Percentiles rank a stretch among this genome's conserved stretches.
phyloP scores from a whole-genome alignment of 495 filamentous ascomycete species.

The Letharia columbiana region DNA sequence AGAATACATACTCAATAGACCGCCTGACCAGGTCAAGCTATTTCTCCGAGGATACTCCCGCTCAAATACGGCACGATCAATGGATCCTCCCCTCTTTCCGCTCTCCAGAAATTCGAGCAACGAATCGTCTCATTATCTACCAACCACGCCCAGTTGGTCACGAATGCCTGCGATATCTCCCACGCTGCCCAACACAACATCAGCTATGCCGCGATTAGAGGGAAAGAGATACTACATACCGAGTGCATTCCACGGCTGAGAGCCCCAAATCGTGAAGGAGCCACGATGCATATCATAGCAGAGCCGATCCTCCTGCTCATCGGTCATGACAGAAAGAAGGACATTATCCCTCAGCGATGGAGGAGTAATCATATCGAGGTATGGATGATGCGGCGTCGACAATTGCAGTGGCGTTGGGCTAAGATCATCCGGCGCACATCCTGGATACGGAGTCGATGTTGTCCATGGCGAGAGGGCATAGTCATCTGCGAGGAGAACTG shows the following conservation, averaged over 20 bases:
- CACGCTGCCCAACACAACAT: slow-evolving; percentile 7
- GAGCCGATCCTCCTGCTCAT: slow-evolving; percentile 22
- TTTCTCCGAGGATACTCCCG: not conserved
- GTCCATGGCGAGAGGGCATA: slow-evolving; percentile 21
- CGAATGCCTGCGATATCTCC: slow-evolving; percentile 19
- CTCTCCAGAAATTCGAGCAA: slow-evolving; percentile 21
- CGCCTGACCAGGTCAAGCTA: not conserved
- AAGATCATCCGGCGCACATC: slow-evolving; percentile 25
- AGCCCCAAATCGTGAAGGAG: slow-evolving; percentile 18
- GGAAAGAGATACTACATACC: slow-evolving; percentile 1
- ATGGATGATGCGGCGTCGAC: slow-evolving; percentile 34
- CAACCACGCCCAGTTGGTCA: slow-evolving; percentile 17
- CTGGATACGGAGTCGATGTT: slow-evolving; percentile 14
- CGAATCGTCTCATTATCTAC: slow-evolving; percentile 11
- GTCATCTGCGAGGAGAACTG: slow-evolving; percentile 4
- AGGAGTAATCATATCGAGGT: slow-evolving; percentile 35
- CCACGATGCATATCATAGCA: slow-evolving; percentile 16
- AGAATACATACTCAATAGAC: no score
- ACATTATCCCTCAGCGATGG: slow-evolving; percentile 30
- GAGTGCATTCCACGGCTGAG: slow-evolving; percentile 12
- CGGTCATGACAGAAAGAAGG: slow-evolving; percentile 23
- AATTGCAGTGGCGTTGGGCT: slow-evolving; percentile 34
- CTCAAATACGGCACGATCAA: slow-evolving; percentile 10
- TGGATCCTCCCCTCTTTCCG: slow-evolving; percentile 17
- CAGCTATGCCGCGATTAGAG: not conserved